Evolutionary conservation across 2,329 filamentous ascomycete species (phyloP).

Genomic region (Pseudogymnoascus sp.): DNA sequence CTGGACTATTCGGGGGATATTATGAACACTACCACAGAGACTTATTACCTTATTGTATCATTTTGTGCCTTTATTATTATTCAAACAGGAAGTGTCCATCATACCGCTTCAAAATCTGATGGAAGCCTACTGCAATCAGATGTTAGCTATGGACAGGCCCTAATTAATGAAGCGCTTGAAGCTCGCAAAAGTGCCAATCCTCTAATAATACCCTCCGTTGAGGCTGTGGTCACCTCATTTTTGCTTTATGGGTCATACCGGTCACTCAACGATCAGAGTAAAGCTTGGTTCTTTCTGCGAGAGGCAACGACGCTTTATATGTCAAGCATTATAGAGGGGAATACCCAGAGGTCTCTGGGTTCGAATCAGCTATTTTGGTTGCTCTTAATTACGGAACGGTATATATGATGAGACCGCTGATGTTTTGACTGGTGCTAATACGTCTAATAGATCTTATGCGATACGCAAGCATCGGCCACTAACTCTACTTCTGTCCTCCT

Average conservation of each 20-base stretch:
- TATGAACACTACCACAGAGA: slow-evolving; percentile 5
- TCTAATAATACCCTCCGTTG: neutral
- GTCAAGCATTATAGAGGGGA: slow-evolving; percentile 51
- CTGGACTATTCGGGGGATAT: neutral
- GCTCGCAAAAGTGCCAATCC: neutral
- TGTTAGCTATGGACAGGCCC: neutral
- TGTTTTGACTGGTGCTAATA: neutral
- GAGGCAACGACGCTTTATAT: slow-evolving; percentile 55
- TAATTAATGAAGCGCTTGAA: neutral
- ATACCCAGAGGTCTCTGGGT: slow-evolving; percentile 42
- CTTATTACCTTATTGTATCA: slow-evolving; percentile 9
- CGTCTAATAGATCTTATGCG: slow-evolving; percentile 48
- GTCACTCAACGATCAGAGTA: slow-evolving; percentile 31
- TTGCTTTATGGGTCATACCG: slow-evolving; percentile 1
- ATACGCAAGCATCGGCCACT: slow-evolving; percentile 58
- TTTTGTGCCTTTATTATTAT: slow-evolving; percentile 8
- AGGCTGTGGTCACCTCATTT: slow-evolving; percentile 1
- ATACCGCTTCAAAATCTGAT: neutral
- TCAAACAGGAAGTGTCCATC: slow-evolving; percentile 1
- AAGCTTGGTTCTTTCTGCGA: slow-evolving; percentile 55
- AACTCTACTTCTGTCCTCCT: slow-evolving; percentile 51
- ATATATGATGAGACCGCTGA: slow-evolving; percentile 10
- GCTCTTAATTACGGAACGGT: slow-evolving; percentile 56
- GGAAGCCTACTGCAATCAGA: slow-evolving; percentile 1
- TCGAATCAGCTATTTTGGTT: slow-evolving; percentile 53